Conservation (phyloP, 2,329 filamentous ascomycete genomes). For the Erysiphe neolycopersici region DNA sequence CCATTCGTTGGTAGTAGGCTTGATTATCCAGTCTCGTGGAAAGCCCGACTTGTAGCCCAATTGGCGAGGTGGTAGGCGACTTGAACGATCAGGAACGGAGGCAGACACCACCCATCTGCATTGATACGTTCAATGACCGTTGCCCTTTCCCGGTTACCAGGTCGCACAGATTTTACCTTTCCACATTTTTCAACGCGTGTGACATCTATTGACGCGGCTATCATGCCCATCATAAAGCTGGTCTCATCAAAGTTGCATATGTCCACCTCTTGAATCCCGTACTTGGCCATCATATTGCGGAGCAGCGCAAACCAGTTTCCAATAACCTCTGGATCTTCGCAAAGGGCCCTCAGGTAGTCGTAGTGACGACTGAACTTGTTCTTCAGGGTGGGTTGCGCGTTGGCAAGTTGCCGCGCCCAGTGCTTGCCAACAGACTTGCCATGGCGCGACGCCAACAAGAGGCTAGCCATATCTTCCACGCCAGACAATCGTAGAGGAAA, state of each 20-base stretch:
- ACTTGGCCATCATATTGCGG: conserved; percentile 4
- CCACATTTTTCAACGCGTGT: neutral
- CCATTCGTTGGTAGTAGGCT: neutral
- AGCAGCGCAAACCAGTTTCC: neutral
- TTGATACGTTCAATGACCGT: neutral
- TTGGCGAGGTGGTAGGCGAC: neutral
- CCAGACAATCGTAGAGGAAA: neutral
- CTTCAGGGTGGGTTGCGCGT: neutral
- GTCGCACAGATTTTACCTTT: neutral
- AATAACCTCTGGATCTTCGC: neutral
- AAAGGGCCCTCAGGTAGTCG: neutral
- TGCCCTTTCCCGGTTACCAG: neutral
- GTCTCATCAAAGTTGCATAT: conserved; percentile 1
- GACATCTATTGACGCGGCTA: conserved; percentile 2
- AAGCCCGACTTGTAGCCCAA: neutral
- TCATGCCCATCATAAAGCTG: conserved; percentile 5
- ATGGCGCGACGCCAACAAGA: too few relatives aligned
- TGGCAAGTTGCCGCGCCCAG: neutral
- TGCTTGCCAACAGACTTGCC: neutral
- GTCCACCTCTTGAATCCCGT: conserved; percentile 4
- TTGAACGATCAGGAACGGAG: neutral
- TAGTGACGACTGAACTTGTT: neutral
- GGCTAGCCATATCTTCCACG: too few relatives aligned
- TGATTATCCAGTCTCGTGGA: neutral
- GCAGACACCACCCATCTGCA: neutral